These are phyloP conservation scores for Lipomyces spencermartinsiae DNA, from an alignment of 805 yeast genomes.

Conservation along the genomic window DNA sequence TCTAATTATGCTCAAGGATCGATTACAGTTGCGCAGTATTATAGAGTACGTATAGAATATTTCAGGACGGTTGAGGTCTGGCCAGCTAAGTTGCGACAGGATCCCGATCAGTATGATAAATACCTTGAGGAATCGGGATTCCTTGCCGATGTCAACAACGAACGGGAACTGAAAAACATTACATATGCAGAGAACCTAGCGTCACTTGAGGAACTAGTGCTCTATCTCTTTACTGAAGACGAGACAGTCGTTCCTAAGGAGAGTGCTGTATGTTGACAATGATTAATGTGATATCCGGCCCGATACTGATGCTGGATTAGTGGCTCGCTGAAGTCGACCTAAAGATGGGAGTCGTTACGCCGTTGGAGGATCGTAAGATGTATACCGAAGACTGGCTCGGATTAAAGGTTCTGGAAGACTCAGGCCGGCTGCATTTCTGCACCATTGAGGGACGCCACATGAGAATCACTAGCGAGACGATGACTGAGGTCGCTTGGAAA, in stretches of 20 bases:
- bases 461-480: conserved; percentile 61
- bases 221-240: conserved; percentile 67
- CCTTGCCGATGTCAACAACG: conserved; percentile 73
- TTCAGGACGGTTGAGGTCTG: background rate
- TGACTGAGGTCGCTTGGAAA: conserved; percentile 52
- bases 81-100: conserved; percentile 41
- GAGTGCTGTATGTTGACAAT: conserved; percentile 56
- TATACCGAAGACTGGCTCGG: conserved; percentile 68
- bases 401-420: conserved; percentile 54
- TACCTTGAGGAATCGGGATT: conserved; percentile 65
- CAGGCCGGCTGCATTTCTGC: conserved; percentile 55
- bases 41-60: conserved; percentile 50
- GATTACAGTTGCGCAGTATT: conserved; percentile 76
- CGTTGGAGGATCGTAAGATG: conserved; percentile 57
- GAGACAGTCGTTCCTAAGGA: conserved; percentile 75
- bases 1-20: conserved; percentile 59
- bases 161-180: conserved; percentile 48
- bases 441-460: conserved; percentile 67
- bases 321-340: conserved; percentile 62
- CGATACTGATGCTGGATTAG: conserved; percentile 15
- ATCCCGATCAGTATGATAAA: conserved; percentile 57
- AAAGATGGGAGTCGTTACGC: conserved; percentile 51
- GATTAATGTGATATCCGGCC: too few species aligned
- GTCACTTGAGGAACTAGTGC: conserved; percentile 58
- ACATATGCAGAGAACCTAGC: conserved; percentile 55